phyloP scores from a whole-genome alignment of 2,329 filamentous ascomycete genomes.

The Ceratocystiopsis minuta region DNA sequence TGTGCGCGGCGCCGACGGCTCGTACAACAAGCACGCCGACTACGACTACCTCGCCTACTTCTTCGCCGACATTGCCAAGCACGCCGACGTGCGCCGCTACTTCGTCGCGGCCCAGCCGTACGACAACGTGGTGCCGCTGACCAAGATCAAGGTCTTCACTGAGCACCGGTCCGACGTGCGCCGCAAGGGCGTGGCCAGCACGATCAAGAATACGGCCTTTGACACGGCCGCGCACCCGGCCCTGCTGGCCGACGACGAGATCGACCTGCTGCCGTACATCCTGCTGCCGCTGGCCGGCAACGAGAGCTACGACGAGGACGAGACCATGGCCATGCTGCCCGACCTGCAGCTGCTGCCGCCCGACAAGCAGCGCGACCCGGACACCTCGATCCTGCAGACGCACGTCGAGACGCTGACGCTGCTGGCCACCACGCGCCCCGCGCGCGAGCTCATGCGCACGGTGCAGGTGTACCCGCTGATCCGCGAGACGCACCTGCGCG shows the following conservation, averaged over 20 bases:
- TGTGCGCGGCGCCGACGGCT: conserved; percentile 70
- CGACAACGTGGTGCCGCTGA: conserved; percentile 70
- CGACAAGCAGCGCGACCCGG: conserved; percentile 71
- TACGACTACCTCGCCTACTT: conserved; percentile 90
- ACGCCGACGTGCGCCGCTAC: conserved; percentile 55
- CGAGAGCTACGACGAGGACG: conserved; percentile 78
- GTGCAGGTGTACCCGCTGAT: conserved; percentile 80
- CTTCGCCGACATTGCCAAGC: conserved; percentile 81
- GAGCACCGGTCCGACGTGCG: conserved; percentile 72
- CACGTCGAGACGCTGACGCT: conserved; percentile 80
- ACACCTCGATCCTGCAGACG: conserved; percentile 60
- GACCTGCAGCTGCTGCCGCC: conserved; percentile 80
- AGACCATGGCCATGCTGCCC: conserved; percentile 69
- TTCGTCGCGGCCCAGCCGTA: conserved; percentile 58
- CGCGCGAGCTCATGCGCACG: conserved; percentile 54
- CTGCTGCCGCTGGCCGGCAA: conserved; percentile 73
- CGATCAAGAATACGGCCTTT: conserved; percentile 88
- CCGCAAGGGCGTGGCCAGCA: conserved; percentile 84
- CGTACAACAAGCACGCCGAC: conserved; percentile 68
- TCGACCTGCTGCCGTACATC: conserved; percentile 75
- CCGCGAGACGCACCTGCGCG: conserved; percentile 63
- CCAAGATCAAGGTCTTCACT: conserved; percentile 87
- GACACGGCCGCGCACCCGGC: conserved; percentile 53
- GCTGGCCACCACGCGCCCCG: conserved; percentile 59
- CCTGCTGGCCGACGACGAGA: conserved; percentile 52